These are phyloP conservation scores for Annulohypoxylon truncatum DNA, from an alignment of 2,329 filamentous ascomycete genomes.

Conservation along the genomic window DNA sequence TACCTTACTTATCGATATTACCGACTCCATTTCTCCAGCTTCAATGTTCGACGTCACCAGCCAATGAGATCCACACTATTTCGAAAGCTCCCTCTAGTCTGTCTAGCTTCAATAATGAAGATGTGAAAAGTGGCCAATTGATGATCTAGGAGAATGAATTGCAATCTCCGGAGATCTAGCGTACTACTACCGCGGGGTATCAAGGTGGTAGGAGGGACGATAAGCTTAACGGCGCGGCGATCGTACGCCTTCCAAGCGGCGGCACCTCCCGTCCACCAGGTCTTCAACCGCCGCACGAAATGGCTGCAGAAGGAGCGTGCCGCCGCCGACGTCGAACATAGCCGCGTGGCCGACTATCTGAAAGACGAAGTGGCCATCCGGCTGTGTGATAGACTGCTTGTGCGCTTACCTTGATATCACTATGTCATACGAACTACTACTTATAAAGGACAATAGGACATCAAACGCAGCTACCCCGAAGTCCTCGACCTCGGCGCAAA, in stretches of 20 bases:
- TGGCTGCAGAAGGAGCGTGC: constrained; percentile 92
- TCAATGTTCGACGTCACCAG: constrained; percentile 36
- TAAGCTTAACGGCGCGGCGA: constrained; percentile 53
- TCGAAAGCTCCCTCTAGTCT: no score
- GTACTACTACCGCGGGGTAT: constrained; percentile 32
- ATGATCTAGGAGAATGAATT: constrained; percentile 47
- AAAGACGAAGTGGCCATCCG: constrained; percentile 90
- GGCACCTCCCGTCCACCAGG: constrained; percentile 81
- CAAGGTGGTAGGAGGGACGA: constrained; percentile 17
- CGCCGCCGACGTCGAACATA: constrained; percentile 74
- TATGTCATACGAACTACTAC: no score
- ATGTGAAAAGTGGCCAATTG: constrained; percentile 43
- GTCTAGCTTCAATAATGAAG: constrained; percentile 35
- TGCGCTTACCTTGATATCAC: constrained; percentile 53
- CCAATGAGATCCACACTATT: constrained; percentile 7
- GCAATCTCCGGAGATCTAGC: constrained; percentile 40
- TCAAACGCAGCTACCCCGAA: constrained; percentile 85
- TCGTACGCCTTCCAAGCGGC: constrained; percentile 82
- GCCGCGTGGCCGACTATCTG: constrained; percentile 88
- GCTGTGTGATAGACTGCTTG: constrained; percentile 83
- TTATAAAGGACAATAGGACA: constrained; percentile 70
- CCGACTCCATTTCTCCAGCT: constrained; percentile 4
- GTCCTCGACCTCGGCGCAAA: constrained; percentile 96
- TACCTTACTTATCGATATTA: constrained; percentile 32
- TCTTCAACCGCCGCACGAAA: constrained; percentile 91